Conservation (phyloP, 257 asterid species). For the Dorcoceras hygrometricum region DNA sequence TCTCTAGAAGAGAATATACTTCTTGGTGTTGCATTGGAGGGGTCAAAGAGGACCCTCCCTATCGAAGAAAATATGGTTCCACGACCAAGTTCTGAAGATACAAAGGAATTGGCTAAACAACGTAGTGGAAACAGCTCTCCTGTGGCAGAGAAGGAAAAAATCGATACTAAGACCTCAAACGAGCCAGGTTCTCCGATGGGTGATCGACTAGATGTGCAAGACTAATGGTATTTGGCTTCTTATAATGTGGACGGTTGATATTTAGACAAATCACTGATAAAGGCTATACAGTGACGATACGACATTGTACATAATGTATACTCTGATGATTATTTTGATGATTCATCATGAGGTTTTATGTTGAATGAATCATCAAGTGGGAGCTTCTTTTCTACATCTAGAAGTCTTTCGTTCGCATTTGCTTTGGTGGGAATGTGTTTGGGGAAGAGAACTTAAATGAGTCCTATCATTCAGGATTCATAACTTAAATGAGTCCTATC, state of each 20-base stretch:
- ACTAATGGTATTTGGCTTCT: constrained; percentile 17
- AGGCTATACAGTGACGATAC: background rate
- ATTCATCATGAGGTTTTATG: background rate
- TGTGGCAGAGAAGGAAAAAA: constrained; percentile 50
- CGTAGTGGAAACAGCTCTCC: constrained; percentile 46
- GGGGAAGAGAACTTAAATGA: no score
- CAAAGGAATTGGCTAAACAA: constrained; percentile 54
- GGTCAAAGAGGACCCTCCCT: constrained; percentile 93
- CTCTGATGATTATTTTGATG: background rate
- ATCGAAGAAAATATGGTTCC: constrained; percentile 61
- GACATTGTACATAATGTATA: background rate
- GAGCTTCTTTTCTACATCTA: no score
- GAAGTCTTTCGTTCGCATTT: no score
- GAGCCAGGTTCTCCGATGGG: constrained; percentile 28
- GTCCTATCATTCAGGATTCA: no score
- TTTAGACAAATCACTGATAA: background rate
- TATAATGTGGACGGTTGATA: background rate
- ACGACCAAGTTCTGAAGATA: constrained; percentile 38
- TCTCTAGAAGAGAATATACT: constrained; percentile 86
- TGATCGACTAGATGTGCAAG: constrained; percentile 45
- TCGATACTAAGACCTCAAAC: constrained; percentile 36
- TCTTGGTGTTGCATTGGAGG: constrained; percentile 96
- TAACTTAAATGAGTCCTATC: no score
- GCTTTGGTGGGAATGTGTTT: no score
- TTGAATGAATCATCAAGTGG: background rate